Evolutionary conservation across 2,329 filamentous ascomycete species (phyloP), one percentile per base, ranked within the genome.

Genomic region (Ophiostoma triangulosporum): DNA sequence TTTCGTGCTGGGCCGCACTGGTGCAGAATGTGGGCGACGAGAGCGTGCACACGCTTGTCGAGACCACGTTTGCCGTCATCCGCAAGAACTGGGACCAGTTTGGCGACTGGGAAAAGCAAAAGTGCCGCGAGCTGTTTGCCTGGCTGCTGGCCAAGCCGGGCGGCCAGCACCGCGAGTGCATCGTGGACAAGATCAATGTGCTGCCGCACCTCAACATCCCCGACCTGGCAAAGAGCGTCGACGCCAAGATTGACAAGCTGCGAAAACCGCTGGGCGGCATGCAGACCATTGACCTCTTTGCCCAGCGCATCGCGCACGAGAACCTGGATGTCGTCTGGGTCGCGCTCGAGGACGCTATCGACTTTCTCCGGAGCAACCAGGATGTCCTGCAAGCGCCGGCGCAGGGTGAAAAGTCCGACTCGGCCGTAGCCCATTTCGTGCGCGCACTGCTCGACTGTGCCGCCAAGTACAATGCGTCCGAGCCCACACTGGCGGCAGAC

Each of bases 11-110:
- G 93, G 76, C 80, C 26, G 76, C 82, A 8, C 82, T 98, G 69
- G 76, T 97, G 17, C 77, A 70, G 27, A 78, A 83, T 51, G 74
- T 97, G 48, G 83, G 84, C 9, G 81, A 83, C 54, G 84, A 89
- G 24, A 56, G 54, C 20, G 75, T 95, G 6, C 83, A 85, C 59
- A 75, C 80, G 26, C 75, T 96, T 35, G 72, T 97, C 8, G 89
- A 95, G 64, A 89, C 91, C 55, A 95, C 90, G 0, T 88, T 97
- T 60, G 89, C 90, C 52, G 80, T 95, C 38, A 81, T 97, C 49
- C 82, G 85, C 24, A 82, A 84, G 60, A 84, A 93, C 62, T 98
- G 93, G 93, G 59, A 66, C 4, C 64, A 62, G 1, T 82, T 97
- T 54, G 80, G 82, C 22, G 70, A 75, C 4, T 65, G 72, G 3